These are phyloP conservation scores for Pleodorina starrii DNA, from an alignment of 139 green algal genomes.

Conservation along the genomic window DNA sequence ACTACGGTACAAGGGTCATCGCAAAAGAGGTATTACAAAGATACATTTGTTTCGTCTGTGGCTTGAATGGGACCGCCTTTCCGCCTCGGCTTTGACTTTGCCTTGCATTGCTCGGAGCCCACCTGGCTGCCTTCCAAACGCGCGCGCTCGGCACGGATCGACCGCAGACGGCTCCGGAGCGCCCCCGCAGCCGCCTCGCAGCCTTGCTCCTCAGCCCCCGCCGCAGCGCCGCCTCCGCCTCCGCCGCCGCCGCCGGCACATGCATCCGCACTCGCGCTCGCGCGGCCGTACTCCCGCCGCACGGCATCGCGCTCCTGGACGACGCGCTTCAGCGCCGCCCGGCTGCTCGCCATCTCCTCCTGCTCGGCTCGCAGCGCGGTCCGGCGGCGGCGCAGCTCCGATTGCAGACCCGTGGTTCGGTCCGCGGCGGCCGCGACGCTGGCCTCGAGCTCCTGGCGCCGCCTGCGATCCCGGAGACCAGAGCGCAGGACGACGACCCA, in stretches of 20 bases:
- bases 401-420: neutral
- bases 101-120: too few species aligned
- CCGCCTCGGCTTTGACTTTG: too few species aligned
- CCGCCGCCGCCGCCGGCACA: neutral
- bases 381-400: neutral
- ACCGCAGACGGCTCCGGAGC: constrained; percentile 1
- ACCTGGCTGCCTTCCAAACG: constrained; percentile 31
- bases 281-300: neutral
- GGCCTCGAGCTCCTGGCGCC: constrained; percentile 7
- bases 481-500: too few species aligned
- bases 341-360: neutral
- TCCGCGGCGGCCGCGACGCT: neutral
- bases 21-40: too few species aligned
- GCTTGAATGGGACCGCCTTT: too few species aligned
- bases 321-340: neutral
- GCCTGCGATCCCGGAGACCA: too few species aligned
- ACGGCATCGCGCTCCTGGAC: neutral
- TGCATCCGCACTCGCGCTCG: neutral
- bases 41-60: too few species aligned
- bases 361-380: neutral
- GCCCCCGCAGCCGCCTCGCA: neutral
- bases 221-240: neutral
- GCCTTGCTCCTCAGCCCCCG: neutral
- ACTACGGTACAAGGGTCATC: too few species aligned
- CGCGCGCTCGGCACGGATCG: constrained; percentile 11